Evolutionary conservation across 129 eudicot genomes (phyloP).

Genomic region (Daucus carota): DNA sequence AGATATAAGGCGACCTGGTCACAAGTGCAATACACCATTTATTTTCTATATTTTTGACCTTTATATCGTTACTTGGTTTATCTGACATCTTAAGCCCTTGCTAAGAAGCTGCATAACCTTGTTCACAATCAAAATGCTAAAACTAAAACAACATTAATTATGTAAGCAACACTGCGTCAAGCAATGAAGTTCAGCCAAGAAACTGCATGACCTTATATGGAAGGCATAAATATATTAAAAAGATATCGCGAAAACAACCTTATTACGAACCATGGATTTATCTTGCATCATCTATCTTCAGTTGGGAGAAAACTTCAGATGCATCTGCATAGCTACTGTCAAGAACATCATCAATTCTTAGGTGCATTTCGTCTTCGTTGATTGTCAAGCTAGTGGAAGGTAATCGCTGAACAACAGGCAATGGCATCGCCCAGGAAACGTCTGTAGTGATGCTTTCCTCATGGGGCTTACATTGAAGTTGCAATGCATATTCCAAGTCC

Average conservation of each 20-base stretch:
- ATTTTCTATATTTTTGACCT: too few species aligned
- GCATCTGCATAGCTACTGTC: constrained; percentile 22
- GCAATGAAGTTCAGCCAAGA: neutral
- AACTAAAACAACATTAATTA: too few species aligned
- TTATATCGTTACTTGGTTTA: too few species aligned
- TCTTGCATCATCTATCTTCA: constrained; percentile 43
- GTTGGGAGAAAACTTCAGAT: constrained; percentile 43
- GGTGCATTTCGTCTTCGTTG: constrained; percentile 19
- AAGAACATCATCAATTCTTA: neutral
- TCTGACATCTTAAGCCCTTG: too few species aligned
- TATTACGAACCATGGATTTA: constrained; percentile 7
- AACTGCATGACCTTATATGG: neutral
- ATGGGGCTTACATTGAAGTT: constrained; percentile 37
- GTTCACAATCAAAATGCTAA: neutral
- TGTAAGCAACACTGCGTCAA: too few species aligned
- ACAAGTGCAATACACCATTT: too few species aligned
- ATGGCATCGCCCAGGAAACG: constrained; percentile 28
- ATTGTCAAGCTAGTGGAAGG: constrained; percentile 24
- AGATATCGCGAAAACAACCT: neutral
- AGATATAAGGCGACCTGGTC: too few species aligned
- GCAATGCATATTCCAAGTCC: constrained; percentile 55
- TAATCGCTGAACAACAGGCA: constrained; percentile 23
- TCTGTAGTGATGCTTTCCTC: constrained; percentile 39
- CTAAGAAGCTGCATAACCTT: too few species aligned
- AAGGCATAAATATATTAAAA: neutral